These are phyloP conservation scores for Capsella bursapastoris DNA, from an alignment of 345 rosid species.

Conservation along the genomic window DNA sequence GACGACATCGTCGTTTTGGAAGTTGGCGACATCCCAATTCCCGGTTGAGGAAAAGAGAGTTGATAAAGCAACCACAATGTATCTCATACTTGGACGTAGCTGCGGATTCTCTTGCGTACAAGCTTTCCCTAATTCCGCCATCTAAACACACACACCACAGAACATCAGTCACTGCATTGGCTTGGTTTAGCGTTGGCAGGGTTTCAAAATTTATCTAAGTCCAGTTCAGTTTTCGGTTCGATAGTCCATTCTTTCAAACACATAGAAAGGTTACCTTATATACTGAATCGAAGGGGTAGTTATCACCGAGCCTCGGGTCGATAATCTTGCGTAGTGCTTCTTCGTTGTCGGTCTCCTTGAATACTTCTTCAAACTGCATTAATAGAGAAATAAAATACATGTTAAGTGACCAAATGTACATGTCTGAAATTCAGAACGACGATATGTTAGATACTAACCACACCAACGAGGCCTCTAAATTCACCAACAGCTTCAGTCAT, in stretches of 20 bases:
- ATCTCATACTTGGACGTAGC: constrained; percentile 85
- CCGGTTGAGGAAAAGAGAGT: constrained; percentile 83
- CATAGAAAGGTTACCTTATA: constrained; percentile 56
- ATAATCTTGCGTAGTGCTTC: constrained; percentile 65
- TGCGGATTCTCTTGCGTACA: constrained; percentile 88
- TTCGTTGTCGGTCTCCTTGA: constrained; percentile 59
- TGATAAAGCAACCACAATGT: constrained; percentile 84
- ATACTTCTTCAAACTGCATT: constrained; percentile 75
- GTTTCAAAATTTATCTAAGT: too few species aligned
- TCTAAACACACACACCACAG: constrained; percentile 50
- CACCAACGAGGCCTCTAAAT: constrained; percentile 81
- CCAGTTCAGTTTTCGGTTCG: too few species aligned
- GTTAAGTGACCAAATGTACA: not conserved
- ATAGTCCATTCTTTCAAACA: not conserved
- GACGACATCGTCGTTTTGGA: constrained; percentile 67
- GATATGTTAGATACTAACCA: constrained; percentile 56
- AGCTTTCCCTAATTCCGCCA: constrained; percentile 86
- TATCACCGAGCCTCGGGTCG: constrained; percentile 79
- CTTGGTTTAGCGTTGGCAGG: too few species aligned
- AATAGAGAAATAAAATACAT: not conserved
- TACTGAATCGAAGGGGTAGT: constrained; percentile 71
- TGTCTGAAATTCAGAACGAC: not conserved
- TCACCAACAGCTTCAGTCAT: constrained; percentile 53
- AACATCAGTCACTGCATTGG: not conserved
- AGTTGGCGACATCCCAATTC: constrained; percentile 78